Percentiles rank a stretch among this genome's conserved stretches.
These are phyloP conservation scores for Monosporascus cannonballus DNA, from an alignment of 2,329 filamentous ascomycete species.

Conservation along the genomic window DNA sequence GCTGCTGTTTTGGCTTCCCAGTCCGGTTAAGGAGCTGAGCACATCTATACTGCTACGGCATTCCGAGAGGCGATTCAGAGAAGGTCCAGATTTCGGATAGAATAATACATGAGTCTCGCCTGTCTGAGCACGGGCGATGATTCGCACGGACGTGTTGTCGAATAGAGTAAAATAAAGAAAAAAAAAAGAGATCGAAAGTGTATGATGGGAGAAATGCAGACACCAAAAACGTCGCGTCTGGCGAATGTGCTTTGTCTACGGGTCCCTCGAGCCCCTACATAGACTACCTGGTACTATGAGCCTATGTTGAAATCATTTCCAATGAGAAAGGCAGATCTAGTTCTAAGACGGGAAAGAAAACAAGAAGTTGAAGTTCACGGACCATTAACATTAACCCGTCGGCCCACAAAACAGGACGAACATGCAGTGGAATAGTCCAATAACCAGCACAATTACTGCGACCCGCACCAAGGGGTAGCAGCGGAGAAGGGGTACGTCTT, in stretches of 20 bases:
- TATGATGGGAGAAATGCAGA: too few species aligned
- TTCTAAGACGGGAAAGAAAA: neutral
- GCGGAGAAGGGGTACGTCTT: neutral
- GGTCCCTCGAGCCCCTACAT: too few species aligned
- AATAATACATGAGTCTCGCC: neutral
- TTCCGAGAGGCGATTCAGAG: slow-evolving; percentile 33
- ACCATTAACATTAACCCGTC: neutral
- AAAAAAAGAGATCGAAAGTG: too few species aligned
- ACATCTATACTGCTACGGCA: slow-evolving; percentile 51
- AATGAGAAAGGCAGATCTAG: neutral
- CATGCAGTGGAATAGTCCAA: neutral
- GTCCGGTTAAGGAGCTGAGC: slow-evolving; percentile 57
- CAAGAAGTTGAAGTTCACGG: neutral
- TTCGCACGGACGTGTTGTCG: too few species aligned
- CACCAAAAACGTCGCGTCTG: too few species aligned
- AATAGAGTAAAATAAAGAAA: neutral
- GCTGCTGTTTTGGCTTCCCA: slow-evolving; percentile 30
- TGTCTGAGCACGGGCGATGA: too few species aligned
- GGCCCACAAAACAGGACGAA: neutral
- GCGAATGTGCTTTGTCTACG: too few species aligned
- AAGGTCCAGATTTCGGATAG: neutral
- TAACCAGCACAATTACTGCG: neutral
- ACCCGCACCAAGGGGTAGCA: neutral
- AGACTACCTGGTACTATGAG: too few species aligned
- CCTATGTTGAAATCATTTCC: too few species aligned